These are phyloP conservation scores for Arabidopsis suecica DNA, from an alignment of 345 rosid genomes.

Conservation along the genomic window DNA sequence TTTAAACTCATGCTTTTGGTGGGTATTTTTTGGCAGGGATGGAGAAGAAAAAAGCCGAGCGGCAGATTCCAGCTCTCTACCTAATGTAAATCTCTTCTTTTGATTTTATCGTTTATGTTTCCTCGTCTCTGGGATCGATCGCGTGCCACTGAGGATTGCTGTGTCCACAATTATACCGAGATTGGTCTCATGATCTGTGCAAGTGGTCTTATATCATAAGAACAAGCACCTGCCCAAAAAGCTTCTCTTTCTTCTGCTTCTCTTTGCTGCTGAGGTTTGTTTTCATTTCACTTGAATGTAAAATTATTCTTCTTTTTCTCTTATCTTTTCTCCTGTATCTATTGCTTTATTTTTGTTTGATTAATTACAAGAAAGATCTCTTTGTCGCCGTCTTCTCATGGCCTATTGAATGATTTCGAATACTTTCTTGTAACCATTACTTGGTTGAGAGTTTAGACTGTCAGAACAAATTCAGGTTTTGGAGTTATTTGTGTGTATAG, in stretches of 20 bases:
- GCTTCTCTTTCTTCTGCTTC: conserved; percentile 29
- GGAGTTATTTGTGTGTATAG: background rate
- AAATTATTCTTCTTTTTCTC: background rate
- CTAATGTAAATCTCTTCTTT: conserved; percentile 35
- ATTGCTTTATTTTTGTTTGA: background rate
- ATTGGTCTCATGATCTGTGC: conserved; percentile 4
- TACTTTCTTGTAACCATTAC: conserved; percentile 12
- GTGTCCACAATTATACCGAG: conserved; percentile 21
- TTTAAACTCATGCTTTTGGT: conserved; percentile 6
- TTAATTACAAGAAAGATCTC: background rate
- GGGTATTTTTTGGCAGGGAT: conserved; percentile 61
- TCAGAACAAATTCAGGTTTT: conserved; percentile 1
- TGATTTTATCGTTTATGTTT: background rate
- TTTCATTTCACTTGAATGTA: conserved; percentile 33
- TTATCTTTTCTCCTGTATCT: conserved; percentile 22
- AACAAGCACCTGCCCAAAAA: conserved; percentile 38
- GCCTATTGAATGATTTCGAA: background rate
- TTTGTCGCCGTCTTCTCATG: background rate
- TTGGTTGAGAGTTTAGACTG: conserved; percentile 21
- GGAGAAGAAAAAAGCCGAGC: conserved; percentile 84
- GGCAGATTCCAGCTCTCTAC: conserved; percentile 86
- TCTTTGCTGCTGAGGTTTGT: conserved; percentile 33
- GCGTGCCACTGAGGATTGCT: conserved; percentile 26
- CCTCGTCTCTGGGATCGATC: conserved; percentile 30
- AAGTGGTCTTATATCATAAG: conserved; percentile 26